Evolutionary conservation across 305 asterid species (phyloP), one percentile per base, ranked within the genome.

Genomic region (Fraxinus baroniana): DNA sequence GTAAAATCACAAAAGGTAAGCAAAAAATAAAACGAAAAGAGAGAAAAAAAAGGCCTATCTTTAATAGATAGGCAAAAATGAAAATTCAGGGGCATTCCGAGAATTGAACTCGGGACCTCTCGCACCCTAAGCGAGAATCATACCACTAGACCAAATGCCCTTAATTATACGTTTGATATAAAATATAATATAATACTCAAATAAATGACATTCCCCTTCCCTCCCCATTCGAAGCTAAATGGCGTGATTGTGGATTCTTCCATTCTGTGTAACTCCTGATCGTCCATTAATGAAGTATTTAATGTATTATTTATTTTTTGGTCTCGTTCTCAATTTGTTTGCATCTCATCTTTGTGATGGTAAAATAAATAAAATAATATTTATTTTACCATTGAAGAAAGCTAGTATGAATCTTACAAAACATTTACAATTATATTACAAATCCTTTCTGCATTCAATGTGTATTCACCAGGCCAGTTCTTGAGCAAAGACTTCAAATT

Each of bases 51-150:
- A 12, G 1, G 5, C 30, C n/a, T 9, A 0, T 10, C 71, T 20
- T 3, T 22, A 5, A 15, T 22, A 20, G 30, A 62, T n/a, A 22
- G 3, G 7, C 7, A 66, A 26, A 66, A 4, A 9, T 9, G n/a
- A 66, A 26, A 10, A n/a, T 7, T 35, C 37, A 36, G 97, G 97
- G 98, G 98, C 98, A 93, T 96, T 94, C 95, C 97, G 96, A 93
- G 95, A 96, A 94, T 92, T 91, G 98, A 94, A 96, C 97, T 92
- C 97, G 96, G 97, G 98, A 94, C 98, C 99, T 93, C 98, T 94
- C 93, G 95, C 98, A 93, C 98, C 99, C 97, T 91, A 94, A 94
- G 98, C 97, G 94, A 94, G 95, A 94, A 93, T 95, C 99, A 93
- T 93, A 89, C 99, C 98, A 94, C 97, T 94, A 94, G 99, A 94